Evolutionary conservation across 2,329 filamentous ascomycete species (phyloP).

Genomic region (Aureobasidium mangrovei): DNA sequence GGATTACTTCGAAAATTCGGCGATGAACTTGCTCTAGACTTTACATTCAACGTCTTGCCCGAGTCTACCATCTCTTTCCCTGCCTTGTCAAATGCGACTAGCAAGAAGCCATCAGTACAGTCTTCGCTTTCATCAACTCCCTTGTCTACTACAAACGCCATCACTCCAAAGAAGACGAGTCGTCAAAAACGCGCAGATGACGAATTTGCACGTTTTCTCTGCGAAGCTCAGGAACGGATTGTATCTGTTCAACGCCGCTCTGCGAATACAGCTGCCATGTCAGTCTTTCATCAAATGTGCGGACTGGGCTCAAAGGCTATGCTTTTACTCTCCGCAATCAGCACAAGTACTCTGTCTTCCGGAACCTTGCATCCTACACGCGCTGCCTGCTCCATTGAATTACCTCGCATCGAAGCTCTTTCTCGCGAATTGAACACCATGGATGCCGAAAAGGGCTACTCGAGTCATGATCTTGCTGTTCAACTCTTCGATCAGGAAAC

Average conservation of each 20-base stretch:
- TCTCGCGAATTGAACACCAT: conserved; percentile 4
- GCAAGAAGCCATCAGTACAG: conserved; percentile 1
- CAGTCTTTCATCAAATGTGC: conserved; percentile 45
- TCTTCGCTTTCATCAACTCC: conserved; percentile 22
- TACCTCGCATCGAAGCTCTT: conserved; percentile 12
- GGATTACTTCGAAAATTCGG: conserved; percentile 5
- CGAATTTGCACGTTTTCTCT: conserved; percentile 51
- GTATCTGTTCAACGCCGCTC: conserved; percentile 50
- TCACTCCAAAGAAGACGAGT: conserved; percentile 12
- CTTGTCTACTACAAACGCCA: neutral
- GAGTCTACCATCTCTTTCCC: conserved; percentile 90
- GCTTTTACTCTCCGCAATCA: conserved; percentile 32
- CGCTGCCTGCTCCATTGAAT: conserved; percentile 29
- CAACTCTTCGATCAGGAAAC: neutral
- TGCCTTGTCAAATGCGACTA: conserved; percentile 39
- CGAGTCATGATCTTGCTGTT: neutral
- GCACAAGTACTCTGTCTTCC: conserved; percentile 23
- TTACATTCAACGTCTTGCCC: conserved; percentile 79
- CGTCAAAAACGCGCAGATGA: conserved; percentile 15
- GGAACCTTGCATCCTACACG: conserved; percentile 31
- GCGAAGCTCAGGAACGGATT: conserved; percentile 57
- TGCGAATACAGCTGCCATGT: conserved; percentile 47
- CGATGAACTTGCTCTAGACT: conserved; percentile 8
- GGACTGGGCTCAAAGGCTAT: conserved; percentile 30
- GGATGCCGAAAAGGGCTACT: conserved; percentile 1